These are phyloP conservation scores for Desmodesmus armatus DNA, from an alignment of 139 green algal species.

Conservation along the genomic window DNA sequence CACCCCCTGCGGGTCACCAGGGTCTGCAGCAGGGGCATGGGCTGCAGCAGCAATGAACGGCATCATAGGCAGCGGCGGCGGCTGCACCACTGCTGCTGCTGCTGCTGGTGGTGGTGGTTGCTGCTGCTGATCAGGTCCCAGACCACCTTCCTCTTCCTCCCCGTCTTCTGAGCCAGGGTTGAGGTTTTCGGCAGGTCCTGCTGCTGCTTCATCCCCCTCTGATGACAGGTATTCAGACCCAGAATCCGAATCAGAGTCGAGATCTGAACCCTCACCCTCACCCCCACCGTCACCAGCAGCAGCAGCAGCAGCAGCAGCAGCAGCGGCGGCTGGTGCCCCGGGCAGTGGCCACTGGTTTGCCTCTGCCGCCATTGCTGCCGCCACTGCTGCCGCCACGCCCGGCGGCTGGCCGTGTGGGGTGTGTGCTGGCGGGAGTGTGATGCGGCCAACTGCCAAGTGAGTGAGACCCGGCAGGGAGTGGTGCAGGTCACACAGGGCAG, in stretches of 20 bases:
- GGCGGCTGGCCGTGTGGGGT: background rate
- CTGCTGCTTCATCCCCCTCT: too few relatives aligned
- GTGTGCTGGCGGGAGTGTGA: conserved; percentile 1
- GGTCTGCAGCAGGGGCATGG: background rate
- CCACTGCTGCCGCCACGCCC: background rate
- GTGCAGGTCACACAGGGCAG: background rate
- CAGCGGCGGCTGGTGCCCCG: too few relatives aligned
- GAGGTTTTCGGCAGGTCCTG: too few relatives aligned
- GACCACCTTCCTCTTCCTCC: too few relatives aligned
- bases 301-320: background rate
- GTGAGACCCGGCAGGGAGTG: conserved; percentile 4
- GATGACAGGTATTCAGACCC: too few relatives aligned
- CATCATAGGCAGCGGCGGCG: background rate
- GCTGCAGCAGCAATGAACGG: conserved; percentile 18
- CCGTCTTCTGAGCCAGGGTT: too few relatives aligned
- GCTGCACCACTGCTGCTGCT: background rate
- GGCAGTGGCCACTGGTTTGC: background rate
- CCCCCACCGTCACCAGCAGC: background rate
- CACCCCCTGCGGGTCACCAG: conserved; percentile 1
- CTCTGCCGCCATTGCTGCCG: background rate
- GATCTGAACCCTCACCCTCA: too few relatives aligned
- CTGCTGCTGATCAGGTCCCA: too few relatives aligned
- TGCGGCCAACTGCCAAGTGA: conserved; percentile 17
- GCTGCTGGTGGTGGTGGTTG: background rate
- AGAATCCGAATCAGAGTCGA: too few relatives aligned